Conservation (phyloP, 2,329 filamentous ascomycete genomes). For the Diplodia intermedia region DNA sequence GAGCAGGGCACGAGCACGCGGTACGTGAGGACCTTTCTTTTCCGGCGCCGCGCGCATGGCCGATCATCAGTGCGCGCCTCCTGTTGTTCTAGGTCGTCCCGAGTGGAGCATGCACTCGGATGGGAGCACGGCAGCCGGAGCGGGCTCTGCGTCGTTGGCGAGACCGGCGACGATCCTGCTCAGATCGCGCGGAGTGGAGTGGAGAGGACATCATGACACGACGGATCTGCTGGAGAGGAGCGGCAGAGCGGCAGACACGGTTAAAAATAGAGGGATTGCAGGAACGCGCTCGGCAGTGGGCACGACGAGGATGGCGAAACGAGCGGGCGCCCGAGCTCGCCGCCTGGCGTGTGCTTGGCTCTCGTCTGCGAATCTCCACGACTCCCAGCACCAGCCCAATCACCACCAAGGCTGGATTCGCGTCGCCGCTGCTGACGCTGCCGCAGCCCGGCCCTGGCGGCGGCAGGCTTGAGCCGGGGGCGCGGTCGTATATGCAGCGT, state of each 20-base stretch:
- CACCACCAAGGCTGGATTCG: neutral
- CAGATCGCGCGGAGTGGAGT: conserved; percentile 15
- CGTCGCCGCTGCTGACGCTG: neutral
- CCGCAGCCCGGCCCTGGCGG: neutral
- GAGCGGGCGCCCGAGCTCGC: conserved; percentile 6
- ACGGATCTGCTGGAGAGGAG: conserved; percentile 3
- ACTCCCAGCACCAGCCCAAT: neutral
- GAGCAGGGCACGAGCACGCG: neutral
- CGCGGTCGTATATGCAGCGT: conserved; percentile 22
- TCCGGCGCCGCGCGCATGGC: too few relatives aligned
- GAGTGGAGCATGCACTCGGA: neutral
- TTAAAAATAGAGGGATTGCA: conserved; percentile 30
- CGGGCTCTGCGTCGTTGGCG: neutral
- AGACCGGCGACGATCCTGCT: conserved; percentile 9
- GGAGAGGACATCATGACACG: neutral
- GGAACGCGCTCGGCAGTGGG: conserved; percentile 23
- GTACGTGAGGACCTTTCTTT: too few relatives aligned
- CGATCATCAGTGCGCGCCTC: too few relatives aligned
- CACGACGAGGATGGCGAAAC: conserved; percentile 24
- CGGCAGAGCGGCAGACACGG: conserved; percentile 19
- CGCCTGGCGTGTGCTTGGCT: neutral
- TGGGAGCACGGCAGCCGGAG: conserved; percentile 7
- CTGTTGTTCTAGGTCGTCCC: neutral
- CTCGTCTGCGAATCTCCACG: neutral
- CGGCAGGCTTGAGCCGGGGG: neutral